phyloP scores from a whole-genome alignment of 352 stramenopile genomes.

The Phytophthora podocarpi region DNA sequence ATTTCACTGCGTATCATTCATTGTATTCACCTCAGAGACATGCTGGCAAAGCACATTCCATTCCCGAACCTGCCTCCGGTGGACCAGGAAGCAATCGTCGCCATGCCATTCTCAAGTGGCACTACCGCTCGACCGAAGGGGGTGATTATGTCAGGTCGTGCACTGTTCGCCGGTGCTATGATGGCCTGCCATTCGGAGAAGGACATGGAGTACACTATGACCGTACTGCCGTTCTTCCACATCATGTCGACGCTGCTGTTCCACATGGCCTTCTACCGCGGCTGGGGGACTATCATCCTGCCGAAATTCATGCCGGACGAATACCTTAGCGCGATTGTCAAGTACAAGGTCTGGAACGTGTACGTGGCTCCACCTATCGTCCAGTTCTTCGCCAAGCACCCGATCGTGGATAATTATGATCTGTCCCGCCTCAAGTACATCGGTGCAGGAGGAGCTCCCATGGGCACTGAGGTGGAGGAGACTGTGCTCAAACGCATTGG shows the following conservation, averaged over 20 bases:
- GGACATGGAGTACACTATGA: conserved; percentile 38
- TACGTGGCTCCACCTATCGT: conserved; percentile 88
- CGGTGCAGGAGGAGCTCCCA: conserved; percentile 79
- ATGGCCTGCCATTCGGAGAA: conserved; percentile 56
- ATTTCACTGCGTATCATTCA: neutral
- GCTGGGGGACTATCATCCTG: conserved; percentile 76
- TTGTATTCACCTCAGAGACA: conserved; percentile 25
- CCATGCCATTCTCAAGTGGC: conserved; percentile 92
- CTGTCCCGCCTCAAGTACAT: conserved; percentile 73
- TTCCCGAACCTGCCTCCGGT: conserved; percentile 33
- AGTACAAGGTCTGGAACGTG: conserved; percentile 60
- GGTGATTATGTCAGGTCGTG: conserved; percentile 86
- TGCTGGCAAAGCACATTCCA: conserved; percentile 30
- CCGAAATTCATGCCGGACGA: conserved; percentile 85
- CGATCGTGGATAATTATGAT: conserved; percentile 90
- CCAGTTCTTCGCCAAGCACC: conserved; percentile 81
- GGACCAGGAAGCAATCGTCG: conserved; percentile 26
- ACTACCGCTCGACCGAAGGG: conserved; percentile 92
- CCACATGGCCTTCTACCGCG: conserved; percentile 70
- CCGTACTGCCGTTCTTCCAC: conserved; percentile 92
- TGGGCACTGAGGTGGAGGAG: conserved; percentile 76
- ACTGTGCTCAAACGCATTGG: conserved; percentile 63
- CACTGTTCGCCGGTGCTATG: conserved; percentile 78
- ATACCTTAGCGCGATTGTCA: conserved; percentile 81
- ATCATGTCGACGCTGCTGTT: conserved; percentile 87